Evolutionary conservation across 2,329 filamentous ascomycete species (phyloP).

Genomic region (Talaromyces sp.): DNA sequence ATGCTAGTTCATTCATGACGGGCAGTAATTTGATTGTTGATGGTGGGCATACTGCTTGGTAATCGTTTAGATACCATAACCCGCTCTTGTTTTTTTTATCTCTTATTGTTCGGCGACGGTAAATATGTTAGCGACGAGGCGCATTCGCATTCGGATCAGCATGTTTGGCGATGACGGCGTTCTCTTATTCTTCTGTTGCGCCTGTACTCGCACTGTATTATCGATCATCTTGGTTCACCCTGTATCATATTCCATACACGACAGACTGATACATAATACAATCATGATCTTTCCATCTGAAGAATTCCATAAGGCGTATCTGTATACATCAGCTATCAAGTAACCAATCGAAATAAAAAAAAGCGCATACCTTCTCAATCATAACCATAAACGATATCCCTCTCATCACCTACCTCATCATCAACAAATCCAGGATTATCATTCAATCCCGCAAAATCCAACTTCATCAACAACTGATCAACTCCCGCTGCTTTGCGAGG

Average conservation of each 20-base stretch:
- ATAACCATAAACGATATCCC: constrained; percentile 6
- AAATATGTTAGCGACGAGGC: background rate
- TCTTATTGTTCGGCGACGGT: background rate
- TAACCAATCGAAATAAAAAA: background rate
- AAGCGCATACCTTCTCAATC: constrained; percentile 1
- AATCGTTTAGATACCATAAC: background rate
- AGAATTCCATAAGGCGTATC: background rate
- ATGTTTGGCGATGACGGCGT: background rate
- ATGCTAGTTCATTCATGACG: constrained; percentile 67
- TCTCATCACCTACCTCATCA: background rate
- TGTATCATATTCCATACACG: background rate
- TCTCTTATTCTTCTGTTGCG: background rate
- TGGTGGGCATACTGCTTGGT: constrained; percentile 58
- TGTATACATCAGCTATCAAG: background rate
- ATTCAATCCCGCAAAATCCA: constrained; percentile 55
- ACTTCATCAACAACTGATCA: constrained; percentile 82
- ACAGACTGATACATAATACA: background rate
- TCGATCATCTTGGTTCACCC: background rate
- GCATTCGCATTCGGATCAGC: background rate
- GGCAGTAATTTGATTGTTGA: constrained; percentile 65
- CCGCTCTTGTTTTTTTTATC: background rate
- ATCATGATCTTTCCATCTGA: background rate
- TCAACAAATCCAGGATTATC: constrained; percentile 10
- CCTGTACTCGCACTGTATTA: background rate
- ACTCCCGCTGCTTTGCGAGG: constrained; percentile 72